phyloP scores from a whole-genome alignment of 805 yeast species.

The Ogataea henricii region DNA sequence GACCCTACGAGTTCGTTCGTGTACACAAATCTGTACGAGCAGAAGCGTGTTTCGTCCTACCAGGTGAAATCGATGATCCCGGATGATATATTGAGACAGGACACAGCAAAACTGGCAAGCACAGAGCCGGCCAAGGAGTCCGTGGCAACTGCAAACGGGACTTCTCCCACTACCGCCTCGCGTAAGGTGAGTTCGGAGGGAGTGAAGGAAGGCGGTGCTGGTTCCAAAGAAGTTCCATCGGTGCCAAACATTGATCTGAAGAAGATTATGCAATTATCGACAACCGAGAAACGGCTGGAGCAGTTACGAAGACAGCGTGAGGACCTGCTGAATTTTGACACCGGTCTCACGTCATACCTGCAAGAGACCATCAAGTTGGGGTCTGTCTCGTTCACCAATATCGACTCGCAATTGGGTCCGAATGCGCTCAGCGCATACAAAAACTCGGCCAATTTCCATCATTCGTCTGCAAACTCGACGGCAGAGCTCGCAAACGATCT shows the following conservation, averaged over 20 bases:
- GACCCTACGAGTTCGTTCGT: background rate
- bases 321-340: constrained; percentile 47
- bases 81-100: background rate
- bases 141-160: background rate
- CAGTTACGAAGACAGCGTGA: constrained; percentile 45
- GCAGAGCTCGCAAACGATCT: constrained; percentile 44
- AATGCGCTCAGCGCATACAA: constrained; percentile 68
- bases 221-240: background rate
- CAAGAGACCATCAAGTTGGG: constrained; percentile 22
- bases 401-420: constrained; percentile 40
- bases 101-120: background rate
- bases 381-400: constrained; percentile 15
- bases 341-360: constrained; percentile 63
- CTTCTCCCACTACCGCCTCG: background rate
- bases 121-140: background rate
- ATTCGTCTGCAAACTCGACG: constrained; percentile 26
- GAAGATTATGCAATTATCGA: constrained; percentile 20
- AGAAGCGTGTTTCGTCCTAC: constrained; percentile 10
- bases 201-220: background rate
- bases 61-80: constrained; percentile 16
- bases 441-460: constrained; percentile 49
- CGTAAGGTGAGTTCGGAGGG: background rate
- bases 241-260: constrained; percentile 19
- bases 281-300: constrained; percentile 39
- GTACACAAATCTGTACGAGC: constrained; percentile 9